Evolutionary conservation across 176 grass and related monocot genomes (phyloP).

Genomic region (Ampelocalamus luodianensis): DNA sequence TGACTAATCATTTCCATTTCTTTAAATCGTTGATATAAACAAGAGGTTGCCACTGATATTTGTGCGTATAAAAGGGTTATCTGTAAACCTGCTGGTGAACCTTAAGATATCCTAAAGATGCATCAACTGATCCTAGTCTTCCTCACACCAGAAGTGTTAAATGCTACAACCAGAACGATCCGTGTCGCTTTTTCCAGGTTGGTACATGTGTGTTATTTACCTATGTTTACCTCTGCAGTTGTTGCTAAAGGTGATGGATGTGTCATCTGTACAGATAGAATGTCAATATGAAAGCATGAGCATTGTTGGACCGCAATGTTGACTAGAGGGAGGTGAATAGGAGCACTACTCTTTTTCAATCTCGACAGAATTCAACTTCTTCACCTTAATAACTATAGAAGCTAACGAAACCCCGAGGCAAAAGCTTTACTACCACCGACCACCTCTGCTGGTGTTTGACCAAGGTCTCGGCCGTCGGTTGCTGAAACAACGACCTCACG

Average conservation of each 20-base stretch:
- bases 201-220: neutral
- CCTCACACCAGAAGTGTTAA: constrained; percentile 83
- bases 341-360: too few relatives aligned
- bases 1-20: neutral
- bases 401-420: too few relatives aligned
- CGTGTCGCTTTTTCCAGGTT: constrained; percentile 94
- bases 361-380: too few relatives aligned
- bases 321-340: too few relatives aligned
- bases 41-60: constrained; percentile 67
- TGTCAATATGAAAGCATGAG: neutral
- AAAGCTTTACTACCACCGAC: too few relatives aligned
- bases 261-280: constrained; percentile 8
- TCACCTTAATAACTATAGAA: too few relatives aligned
- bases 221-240: neutral
- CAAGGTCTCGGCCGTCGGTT: too few relatives aligned
- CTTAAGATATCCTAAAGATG: constrained; percentile 65
- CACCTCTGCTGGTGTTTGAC: too few relatives aligned
- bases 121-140: constrained; percentile 66
- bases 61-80: constrained; percentile 87
- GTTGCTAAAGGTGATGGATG: neutral
- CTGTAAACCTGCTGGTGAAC: constrained; percentile 57
- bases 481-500: too few relatives aligned
- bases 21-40: constrained; percentile 25
- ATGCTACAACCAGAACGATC: too few relatives aligned
- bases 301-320: too few relatives aligned